phyloP scores from a whole-genome alignment of 2,329 filamentous ascomycete species.

The Paraphaeosphaeria minitans region DNA sequence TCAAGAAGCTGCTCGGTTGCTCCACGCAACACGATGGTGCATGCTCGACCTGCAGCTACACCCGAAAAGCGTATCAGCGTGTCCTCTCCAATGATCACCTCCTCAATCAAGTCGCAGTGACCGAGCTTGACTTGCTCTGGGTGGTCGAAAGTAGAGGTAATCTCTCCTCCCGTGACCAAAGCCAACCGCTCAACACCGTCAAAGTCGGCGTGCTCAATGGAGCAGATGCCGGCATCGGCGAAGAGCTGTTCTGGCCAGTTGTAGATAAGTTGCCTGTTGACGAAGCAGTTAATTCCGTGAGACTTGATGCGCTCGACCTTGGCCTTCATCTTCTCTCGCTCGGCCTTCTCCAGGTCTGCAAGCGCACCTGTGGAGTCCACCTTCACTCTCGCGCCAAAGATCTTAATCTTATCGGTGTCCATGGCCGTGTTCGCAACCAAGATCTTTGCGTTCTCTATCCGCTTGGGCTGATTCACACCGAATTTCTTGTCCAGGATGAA shows the following conservation, averaged over 20 bases:
- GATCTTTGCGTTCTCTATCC: slow-evolving; percentile 97
- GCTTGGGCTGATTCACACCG: slow-evolving; percentile 97
- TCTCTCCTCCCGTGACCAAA: slow-evolving; percentile 95
- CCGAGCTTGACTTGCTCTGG: slow-evolving; percentile 96
- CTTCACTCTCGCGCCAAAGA: slow-evolving; percentile 96
- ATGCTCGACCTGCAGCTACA: slow-evolving; percentile 89
- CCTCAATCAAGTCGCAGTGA: slow-evolving; percentile 93
- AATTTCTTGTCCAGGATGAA: slow-evolving; percentile 99
- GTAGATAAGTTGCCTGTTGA: slow-evolving; percentile 99
- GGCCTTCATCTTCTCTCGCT: slow-evolving; percentile 98
- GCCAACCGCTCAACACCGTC: slow-evolving; percentile 96
- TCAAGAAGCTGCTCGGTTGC: slow-evolving; percentile 97
- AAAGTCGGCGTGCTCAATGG: slow-evolving; percentile 98
- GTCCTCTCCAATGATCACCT: slow-evolving; percentile 98
- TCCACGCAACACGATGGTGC: slow-evolving; percentile 94
- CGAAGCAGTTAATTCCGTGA: slow-evolving; percentile 99
- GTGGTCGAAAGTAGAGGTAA: slow-evolving; percentile 96
- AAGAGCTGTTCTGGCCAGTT: slow-evolving; percentile 99
- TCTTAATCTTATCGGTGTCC: slow-evolving; percentile 99
- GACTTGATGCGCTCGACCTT: slow-evolving; percentile 99
- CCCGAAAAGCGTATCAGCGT: slow-evolving; percentile 97
- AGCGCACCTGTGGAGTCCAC: slow-evolving; percentile 95
- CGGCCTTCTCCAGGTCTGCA: slow-evolving; percentile 96
- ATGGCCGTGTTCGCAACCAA: slow-evolving; percentile 97
- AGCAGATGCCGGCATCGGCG: slow-evolving; percentile 95